These are phyloP conservation scores for Luffa aegyptiaca DNA, from an alignment of 306 rosid genomes.

Conservation along the genomic window DNA sequence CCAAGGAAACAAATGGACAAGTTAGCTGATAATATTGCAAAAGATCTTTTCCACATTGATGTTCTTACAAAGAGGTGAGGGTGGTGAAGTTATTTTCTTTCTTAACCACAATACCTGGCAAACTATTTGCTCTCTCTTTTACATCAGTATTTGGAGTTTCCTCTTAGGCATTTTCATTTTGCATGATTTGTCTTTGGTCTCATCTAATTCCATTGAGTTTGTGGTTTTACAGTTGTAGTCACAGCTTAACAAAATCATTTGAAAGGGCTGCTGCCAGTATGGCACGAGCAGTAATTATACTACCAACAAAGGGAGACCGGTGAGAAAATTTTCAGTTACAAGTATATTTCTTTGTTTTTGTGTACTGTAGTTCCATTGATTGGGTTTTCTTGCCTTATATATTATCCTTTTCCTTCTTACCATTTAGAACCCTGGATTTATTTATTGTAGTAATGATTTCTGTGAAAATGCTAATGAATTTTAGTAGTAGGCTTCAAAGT, in stretches of 20 bases:
- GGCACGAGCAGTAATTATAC: conserved; percentile 88
- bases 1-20: conserved; percentile 93
- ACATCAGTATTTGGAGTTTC: background rate
- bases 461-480: background rate
- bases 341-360: background rate
- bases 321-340: conserved; percentile 30
- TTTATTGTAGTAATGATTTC: background rate
- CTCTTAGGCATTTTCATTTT: background rate
- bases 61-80: conserved; percentile 73
- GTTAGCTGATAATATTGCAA: conserved; percentile 58
- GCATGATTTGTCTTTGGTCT: background rate
- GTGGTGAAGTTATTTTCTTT: background rate
- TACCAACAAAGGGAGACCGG: conserved; percentile 87
- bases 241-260: conserved; percentile 73
- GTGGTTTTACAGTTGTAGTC: conserved; percentile 70
- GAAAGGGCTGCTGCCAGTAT: conserved; percentile 90
- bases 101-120: background rate
- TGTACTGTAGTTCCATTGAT: background rate
- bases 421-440: background rate
- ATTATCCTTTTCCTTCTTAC: background rate
- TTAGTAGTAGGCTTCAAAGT: background rate
- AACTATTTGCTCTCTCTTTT: background rate
- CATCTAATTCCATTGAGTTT: conserved; percentile 25
- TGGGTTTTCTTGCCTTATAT: background rate
- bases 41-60: conserved; percentile 78